Conservation (phyloP, 129 eudicot genomes). For the Chrysanthemum makinoi region DNA sequence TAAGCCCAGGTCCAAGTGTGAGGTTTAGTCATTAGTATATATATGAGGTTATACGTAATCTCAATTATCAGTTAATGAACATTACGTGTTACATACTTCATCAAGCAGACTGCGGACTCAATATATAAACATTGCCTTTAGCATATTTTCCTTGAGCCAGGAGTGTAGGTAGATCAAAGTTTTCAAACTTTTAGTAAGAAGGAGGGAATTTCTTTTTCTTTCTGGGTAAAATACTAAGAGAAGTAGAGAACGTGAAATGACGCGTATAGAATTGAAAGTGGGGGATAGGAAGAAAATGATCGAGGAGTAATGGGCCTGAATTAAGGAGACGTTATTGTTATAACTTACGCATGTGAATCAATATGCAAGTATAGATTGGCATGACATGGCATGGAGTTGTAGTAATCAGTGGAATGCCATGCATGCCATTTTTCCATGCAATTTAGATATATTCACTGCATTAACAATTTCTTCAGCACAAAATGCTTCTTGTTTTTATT, state of each 20-base stretch:
- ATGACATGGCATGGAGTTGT: constrained; percentile 60
- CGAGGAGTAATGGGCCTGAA: constrained; percentile 10
- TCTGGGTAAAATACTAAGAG: not conserved
- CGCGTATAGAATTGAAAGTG: constrained; percentile 1
- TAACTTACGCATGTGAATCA: constrained; percentile 25
- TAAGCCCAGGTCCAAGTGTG: no score
- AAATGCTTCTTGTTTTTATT: constrained; percentile 19
- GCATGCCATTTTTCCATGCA: constrained; percentile 48
- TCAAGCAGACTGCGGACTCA: no score
- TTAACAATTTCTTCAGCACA: constrained; percentile 23
- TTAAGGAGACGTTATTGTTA: not conserved
- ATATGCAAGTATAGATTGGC: constrained; percentile 52
- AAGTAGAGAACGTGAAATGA: not conserved
- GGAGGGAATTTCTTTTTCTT: no score
- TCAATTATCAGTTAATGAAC: no score
- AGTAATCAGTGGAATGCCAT: constrained; percentile 50
- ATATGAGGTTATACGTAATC: no score
- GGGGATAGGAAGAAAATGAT: not conserved
- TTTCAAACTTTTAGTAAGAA: no score
- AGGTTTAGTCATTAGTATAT: no score
- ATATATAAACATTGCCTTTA: no score
- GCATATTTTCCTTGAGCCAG: no score
- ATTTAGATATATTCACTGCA: constrained; percentile 34
- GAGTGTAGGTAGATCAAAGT: no score
- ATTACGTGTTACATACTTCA: no score